Conservation (phyloP, 2,329 filamentous ascomycete genomes). For the Venturia asperata region DNA sequence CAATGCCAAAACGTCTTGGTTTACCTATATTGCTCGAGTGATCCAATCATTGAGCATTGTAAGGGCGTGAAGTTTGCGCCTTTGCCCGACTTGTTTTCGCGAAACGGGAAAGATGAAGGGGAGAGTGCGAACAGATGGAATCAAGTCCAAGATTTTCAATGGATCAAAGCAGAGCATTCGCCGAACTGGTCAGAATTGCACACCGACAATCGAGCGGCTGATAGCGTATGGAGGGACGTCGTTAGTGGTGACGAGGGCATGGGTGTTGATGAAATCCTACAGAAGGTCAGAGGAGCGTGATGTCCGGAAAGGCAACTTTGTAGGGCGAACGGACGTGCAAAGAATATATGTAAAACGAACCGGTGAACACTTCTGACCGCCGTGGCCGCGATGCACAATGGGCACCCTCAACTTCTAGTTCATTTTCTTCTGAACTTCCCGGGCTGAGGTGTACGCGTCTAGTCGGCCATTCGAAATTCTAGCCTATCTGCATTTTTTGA, state of each 20-base stretch:
- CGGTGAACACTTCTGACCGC: too few relatives aligned
- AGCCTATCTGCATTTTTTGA: too few relatives aligned
- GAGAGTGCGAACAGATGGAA: constrained; percentile 50
- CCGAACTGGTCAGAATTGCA: constrained; percentile 78
- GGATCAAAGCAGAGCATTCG: constrained; percentile 78
- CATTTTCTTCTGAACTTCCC: too few relatives aligned
- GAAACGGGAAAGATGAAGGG: not conserved
- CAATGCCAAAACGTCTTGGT: constrained; percentile 74
- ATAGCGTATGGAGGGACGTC: constrained; percentile 12
- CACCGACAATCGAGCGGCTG: constrained; percentile 43
- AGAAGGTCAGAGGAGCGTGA: not conserved
- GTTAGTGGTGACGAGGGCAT: not conserved
- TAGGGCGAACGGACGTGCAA: too few relatives aligned
- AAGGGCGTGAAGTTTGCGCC: constrained; percentile 69
- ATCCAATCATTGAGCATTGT: constrained; percentile 93
- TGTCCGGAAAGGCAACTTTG: too few relatives aligned
- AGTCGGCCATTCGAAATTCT: too few relatives aligned
- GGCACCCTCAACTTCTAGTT: too few relatives aligned
- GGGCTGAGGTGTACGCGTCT: too few relatives aligned
- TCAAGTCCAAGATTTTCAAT: constrained; percentile 95
- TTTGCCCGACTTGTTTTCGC: constrained; percentile 51
- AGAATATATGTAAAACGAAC: too few relatives aligned
- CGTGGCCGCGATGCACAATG: too few relatives aligned
- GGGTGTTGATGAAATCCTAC: not conserved
- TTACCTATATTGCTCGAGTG: constrained; percentile 72